A percentile compares a stretch with the other conserved stretches of the same genome.
These are phyloP conservation scores for Pseudopithomyces maydicus DNA, from an alignment of 2,329 filamentous ascomycete species.

Conservation along the genomic window DNA sequence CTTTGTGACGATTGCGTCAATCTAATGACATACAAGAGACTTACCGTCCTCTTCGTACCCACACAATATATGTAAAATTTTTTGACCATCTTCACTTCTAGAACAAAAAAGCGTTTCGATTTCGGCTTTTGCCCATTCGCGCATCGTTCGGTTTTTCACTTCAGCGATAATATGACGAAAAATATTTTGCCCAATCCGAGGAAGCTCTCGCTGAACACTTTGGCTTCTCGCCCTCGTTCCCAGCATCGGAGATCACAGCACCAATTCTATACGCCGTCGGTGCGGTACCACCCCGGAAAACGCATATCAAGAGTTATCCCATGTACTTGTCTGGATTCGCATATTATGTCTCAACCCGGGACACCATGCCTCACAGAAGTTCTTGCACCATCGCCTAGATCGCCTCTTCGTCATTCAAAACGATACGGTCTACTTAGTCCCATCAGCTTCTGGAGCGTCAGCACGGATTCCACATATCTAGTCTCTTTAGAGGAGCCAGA, in stretches of 20 bases:
- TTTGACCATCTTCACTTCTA: not conserved
- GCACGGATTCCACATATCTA: not conserved
- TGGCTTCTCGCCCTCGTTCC: not conserved
- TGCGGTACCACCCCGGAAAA: not conserved
- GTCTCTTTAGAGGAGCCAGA: not conserved
- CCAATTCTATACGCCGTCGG: slow-evolving; percentile 2
- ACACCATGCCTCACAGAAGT: not conserved
- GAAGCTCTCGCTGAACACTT: not conserved
- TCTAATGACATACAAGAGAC: not conserved
- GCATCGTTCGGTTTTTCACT: not conserved
- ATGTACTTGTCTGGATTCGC: slow-evolving; percentile 4
- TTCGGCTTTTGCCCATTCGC: not conserved
- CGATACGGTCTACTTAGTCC: not conserved
- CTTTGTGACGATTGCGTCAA: not conserved
- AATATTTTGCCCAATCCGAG: not conserved
- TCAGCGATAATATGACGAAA: not conserved
- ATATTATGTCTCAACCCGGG: slow-evolving; percentile 1
- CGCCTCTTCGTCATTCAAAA: not conserved
- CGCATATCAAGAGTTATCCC: not conserved
- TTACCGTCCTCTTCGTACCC: no score
- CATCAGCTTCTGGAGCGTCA: not conserved
- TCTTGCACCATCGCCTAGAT: not conserved
- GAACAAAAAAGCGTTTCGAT: not conserved
- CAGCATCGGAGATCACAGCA: not conserved
- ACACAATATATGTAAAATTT: not conserved